These are phyloP conservation scores for Parascedosporium putredinis DNA, from an alignment of 2,329 filamentous ascomycete genomes.

Conservation along the genomic window DNA sequence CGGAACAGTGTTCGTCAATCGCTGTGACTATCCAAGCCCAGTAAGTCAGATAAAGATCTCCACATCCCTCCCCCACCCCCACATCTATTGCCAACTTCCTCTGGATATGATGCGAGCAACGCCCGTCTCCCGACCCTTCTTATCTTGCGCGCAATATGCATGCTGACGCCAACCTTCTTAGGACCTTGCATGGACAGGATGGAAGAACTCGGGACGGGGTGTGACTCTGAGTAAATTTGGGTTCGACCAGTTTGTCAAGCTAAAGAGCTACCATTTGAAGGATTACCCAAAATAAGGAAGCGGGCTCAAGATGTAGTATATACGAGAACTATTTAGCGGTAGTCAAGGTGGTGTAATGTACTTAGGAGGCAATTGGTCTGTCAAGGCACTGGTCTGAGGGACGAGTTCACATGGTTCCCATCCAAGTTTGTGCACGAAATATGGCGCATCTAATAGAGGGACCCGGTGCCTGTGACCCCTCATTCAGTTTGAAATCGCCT, in stretches of 20 bases:
- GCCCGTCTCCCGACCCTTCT: no score
- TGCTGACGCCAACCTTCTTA: slow-evolving; percentile 24
- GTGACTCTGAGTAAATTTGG: slow-evolving; percentile 82
- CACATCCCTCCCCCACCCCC: no score
- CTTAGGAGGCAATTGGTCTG: no score
- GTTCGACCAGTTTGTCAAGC: slow-evolving; percentile 90
- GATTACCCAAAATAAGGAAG: slow-evolving; percentile 52
- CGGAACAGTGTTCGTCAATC: slow-evolving; percentile 92
- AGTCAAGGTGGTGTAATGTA: no score
- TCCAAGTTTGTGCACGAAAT: no score
- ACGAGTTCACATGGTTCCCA: no score
- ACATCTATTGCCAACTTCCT: no score
- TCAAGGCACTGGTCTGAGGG: no score
- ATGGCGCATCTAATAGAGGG: no score
- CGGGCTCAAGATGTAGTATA: neutral
- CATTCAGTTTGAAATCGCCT: neutral
- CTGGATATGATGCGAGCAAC: no score
- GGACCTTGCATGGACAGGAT: slow-evolving; percentile 94
- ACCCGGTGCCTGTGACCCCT: no score
- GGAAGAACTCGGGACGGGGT: slow-evolving; percentile 93
- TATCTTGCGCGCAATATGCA: neutral
- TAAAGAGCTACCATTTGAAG: slow-evolving; percentile 94
- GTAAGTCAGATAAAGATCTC: slow-evolving; percentile 40
- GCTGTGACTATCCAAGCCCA: slow-evolving; percentile 83
- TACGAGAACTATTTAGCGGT: neutral